These are phyloP conservation scores for Pinus tabuliformis DNA, from an alignment of 75 land plant genomes.

Conservation along the genomic window DNA sequence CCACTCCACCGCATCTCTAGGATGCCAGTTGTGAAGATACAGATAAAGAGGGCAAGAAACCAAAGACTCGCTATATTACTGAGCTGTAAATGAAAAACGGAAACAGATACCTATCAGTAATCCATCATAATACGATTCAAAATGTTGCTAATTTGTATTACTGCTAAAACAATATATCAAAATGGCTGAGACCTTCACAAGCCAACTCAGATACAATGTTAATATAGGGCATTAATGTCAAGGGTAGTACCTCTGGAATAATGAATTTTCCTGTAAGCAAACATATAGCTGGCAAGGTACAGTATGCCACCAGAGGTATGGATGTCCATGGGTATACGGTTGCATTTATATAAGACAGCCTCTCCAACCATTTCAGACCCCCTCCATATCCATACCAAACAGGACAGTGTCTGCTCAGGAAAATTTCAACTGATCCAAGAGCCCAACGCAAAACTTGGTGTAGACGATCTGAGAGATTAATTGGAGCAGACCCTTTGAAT, in stretches of 20 bases:
- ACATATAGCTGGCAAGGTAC: conserved; percentile 69
- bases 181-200: too few relatives aligned
- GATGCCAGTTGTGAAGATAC: conserved; percentile 59
- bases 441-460: conserved; percentile 85
- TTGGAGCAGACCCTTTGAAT: conserved; percentile 83
- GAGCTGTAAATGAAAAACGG: conserved; percentile 40
- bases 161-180: too few relatives aligned
- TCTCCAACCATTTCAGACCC: conserved; percentile 65
- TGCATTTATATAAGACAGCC: conserved; percentile 75
- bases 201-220: too few relatives aligned
- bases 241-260: conserved; percentile 40
- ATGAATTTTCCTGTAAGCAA: conserved; percentile 27
- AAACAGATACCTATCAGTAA: too few relatives aligned
- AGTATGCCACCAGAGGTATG: conserved; percentile 75
- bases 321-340: conserved; percentile 79
- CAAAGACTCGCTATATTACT: conserved; percentile 66
- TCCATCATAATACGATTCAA: too few relatives aligned
- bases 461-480: conserved; percentile 82
- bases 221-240: too few relatives aligned
- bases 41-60: conserved; percentile 63
- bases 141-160: too few relatives aligned
- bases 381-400: conserved; percentile 90
- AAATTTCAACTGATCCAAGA: conserved; percentile 80
- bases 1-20: conserved; percentile 81
- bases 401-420: conserved; percentile 75